Evolutionary conservation across 2,329 filamentous ascomycete genomes (phyloP).

Genomic region (Coleophoma crateriformis): DNA sequence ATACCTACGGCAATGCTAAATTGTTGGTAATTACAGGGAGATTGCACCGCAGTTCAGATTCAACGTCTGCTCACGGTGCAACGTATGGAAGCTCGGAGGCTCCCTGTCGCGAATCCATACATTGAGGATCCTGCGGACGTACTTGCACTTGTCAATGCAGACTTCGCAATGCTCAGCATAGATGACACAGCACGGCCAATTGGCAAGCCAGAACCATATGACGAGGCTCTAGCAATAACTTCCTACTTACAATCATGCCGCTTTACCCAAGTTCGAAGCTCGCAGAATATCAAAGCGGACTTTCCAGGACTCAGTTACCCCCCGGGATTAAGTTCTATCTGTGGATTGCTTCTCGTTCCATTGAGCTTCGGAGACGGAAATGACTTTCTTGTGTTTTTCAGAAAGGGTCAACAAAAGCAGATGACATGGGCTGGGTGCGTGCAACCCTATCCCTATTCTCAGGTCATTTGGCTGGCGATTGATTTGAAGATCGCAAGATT

Average conservation of each 20-base stretch:
- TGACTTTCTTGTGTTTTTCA: constrained; percentile 19
- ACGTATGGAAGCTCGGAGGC: constrained; percentile 11
- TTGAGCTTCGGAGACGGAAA: constrained; percentile 13
- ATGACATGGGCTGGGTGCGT: constrained; percentile 13
- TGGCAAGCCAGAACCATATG: constrained; percentile 15
- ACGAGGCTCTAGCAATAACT: constrained; percentile 15
- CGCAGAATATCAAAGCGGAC: constrained; percentile 15
- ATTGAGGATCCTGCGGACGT: constrained; percentile 12
- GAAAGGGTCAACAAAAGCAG: constrained; percentile 11
- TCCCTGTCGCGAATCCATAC: constrained; percentile 5
- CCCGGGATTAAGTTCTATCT: constrained; percentile 11
- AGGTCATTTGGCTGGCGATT: no score
- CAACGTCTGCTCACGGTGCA: constrained; percentile 11
- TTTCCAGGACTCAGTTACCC: constrained; percentile 12
- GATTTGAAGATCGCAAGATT: no score
- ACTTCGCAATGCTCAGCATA: constrained; percentile 17
- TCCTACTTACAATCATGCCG: constrained; percentile 11
- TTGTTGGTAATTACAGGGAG: constrained; percentile 1
- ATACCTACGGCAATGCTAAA: neutral
- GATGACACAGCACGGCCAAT: constrained; percentile 16
- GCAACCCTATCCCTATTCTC: neutral
- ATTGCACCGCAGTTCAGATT: constrained; percentile 15
- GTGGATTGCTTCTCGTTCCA: constrained; percentile 16
- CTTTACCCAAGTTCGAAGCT: constrained; percentile 8
- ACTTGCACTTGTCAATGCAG: constrained; percentile 15